Percentiles rank a stretch among this genome's conserved stretches.
phyloP scores from a whole-genome alignment of 2,329 filamentous ascomycete genomes.

The Leptographium radiaticola region DNA sequence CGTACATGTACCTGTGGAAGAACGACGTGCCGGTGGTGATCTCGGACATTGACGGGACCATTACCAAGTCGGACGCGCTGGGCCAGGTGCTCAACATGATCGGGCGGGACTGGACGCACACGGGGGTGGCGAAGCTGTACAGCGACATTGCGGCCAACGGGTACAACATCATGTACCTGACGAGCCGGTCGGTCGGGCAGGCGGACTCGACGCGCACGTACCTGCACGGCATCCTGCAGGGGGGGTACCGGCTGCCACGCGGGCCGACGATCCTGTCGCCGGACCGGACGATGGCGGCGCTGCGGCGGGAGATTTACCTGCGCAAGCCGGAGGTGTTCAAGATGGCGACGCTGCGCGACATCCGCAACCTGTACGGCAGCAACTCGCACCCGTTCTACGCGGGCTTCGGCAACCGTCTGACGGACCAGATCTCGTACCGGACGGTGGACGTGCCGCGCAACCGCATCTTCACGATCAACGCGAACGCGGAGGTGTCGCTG shows the following conservation, averaged over 20 bases:
- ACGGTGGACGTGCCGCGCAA: conserved; percentile 91
- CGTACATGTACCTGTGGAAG: conserved; percentile 88
- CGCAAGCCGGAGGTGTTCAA: conserved; percentile 98
- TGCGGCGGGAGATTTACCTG: conserved; percentile 85
- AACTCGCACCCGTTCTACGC: conserved; percentile 83
- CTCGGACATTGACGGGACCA: conserved; percentile 96
- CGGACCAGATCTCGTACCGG: conserved; percentile 90
- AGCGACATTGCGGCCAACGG: conserved; percentile 90
- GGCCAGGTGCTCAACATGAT: conserved; percentile 95
- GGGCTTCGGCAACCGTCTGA: conserved; percentile 91
- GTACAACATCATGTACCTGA: conserved; percentile 98
- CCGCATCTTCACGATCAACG: conserved; percentile 94
- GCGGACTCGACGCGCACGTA: conserved; percentile 85
- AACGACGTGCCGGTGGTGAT: conserved; percentile 90
- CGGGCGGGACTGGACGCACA: conserved; percentile 93
- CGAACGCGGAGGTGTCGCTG: conserved; percentile 86
- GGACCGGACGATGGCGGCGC: conserved; percentile 84
- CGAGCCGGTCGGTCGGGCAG: conserved; percentile 84
- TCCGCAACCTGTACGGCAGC: conserved; percentile 71
- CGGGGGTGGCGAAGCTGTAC: conserved; percentile 92
- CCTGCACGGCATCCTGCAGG: conserved; percentile 77
- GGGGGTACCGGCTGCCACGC: conserved; percentile 71
- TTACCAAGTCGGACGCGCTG: conserved; percentile 91
- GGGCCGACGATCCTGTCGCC: conserved; percentile 93
- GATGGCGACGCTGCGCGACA: conserved; percentile 94